Base-by-base conservation (phyloP, 2,329 filamentous ascomycete species). In the Fusarium lateritium region DNA sequence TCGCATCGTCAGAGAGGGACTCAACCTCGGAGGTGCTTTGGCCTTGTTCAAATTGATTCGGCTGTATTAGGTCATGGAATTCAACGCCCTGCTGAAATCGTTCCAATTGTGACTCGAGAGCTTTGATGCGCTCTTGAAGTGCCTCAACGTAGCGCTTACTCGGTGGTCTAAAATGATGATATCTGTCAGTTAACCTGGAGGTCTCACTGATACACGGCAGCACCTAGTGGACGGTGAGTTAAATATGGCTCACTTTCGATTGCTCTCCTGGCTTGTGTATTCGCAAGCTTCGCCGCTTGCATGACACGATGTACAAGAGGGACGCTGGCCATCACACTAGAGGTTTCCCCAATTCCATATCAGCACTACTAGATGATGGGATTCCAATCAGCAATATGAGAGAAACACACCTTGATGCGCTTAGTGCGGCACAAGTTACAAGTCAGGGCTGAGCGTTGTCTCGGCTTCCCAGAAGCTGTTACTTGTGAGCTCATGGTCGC, bases 11-110 rank as follows among this genome's bases (percentile, higher is more conserved):
- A 13, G 50, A 42, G 2, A 36, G 1, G 0, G 22, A 28, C 2
- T 44, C 38, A 14, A 21, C 31, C 5, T 53, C 22, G 0, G 38
- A 43, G 5, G 17, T 17, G 1, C 24, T 42, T 5, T 28, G 19
- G 1, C 1, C 13, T 1, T 53, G 17, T 9, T 53, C 31, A 4
- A 13, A 36, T 28, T n/a, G 34, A 31, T 21, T 2, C 2, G 10
- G 17, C 4, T 19, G 3, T 0, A 0, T 0, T 21, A 6, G 4
- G 0, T 43, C 36, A 0, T 42, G 7, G 17, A 2, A 6, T 3
- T 1, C 3, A 3, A 4, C 1, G 0, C 17, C 33, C 1, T 0
- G 17, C n/a, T 34, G n/a, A 0, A 36, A n/a, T 3, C 13, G 22
- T 14, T 57, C 22, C 1, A 57, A 7, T 9, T 44, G 31, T 0